Base-by-base conservation (phyloP, 345 rosid genomes). In the Murraya koenigii region DNA sequence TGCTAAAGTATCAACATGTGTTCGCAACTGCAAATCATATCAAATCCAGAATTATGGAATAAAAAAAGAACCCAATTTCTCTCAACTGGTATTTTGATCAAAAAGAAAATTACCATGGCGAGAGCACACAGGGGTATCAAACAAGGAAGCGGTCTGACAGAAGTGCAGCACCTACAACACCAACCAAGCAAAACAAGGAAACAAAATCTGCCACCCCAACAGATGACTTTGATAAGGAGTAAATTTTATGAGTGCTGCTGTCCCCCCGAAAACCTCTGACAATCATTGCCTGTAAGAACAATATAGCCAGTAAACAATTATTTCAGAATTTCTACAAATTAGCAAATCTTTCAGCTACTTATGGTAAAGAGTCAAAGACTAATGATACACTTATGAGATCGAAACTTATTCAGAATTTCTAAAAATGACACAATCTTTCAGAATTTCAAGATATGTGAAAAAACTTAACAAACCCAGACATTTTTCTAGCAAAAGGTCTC, bases 241-340 rank as follows among this genome's bases (percentile, higher is more conserved):
- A 90, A 39, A 95, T 85, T 79, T 88, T 87, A 79, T 95, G 94
- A 79, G 84, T 79, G 75, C 80, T 84, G 81, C 97, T 88, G 79
- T 95, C 89, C 61, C 99, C 99, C 80, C 89, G 87, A 80, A 93
- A 95, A 36, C 99, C 99, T 79, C 99, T 88, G 20, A 93, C 90
- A 75, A 95, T 95, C 99, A 95, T 95, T n/a, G 99, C 99, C 99
- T 95, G 85, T 39, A 67, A 75, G 77, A 39, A 26, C 71, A 72
- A 62, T 55, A 79, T 1, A 58, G 10, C 7, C 36, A 6, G 3
- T 69, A 61, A 63, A 59, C 38, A 9, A 52, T 14, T 54, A 75
- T 78, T 33, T 64, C 30, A 13, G 59, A 71, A 69, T 38, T 38
- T 26, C 25, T 49, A 30, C 35, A 58, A 10, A 13, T 41, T 59